Base-by-base conservation (phyloP, 352 stramenopile genomes). In the Globisporangium echinulatum region DNA sequence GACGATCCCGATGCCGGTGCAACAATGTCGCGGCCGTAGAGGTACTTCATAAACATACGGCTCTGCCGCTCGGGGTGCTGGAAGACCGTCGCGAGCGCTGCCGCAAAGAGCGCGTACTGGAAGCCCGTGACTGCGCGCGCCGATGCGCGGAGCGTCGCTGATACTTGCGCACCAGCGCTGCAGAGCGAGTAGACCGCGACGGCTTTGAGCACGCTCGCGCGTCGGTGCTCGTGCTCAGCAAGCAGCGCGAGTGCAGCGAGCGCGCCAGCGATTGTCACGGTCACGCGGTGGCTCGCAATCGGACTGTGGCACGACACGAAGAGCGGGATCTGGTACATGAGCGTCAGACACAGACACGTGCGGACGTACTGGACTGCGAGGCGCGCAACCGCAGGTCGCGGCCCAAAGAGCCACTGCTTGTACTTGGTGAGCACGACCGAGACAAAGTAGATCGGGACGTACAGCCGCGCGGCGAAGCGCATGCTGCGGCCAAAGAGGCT, bases 361-460 rank as follows among this genome's bases (percentile, higher is more conserved):
- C 80, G 74, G 14, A 88, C 43, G 49, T 87, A 90, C 43, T 81
- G 72, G 51, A 72, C 33, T 9, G 67, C 52, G 10, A 87, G 58
- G 17, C 63, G 56, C 6, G 49, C 17, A 15, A 87, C 42, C 7
- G 64, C 55, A 13, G 80, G 80, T 2, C 80, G 74, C 4, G 80
- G 80, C 0, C 77, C 80, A 43, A 62, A 78, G n/a, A 87, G 49
- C 80, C 80, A 90, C 15, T 64, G 65, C 54, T 85, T 87, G 67
- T 80, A 85, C 58, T 78, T 80, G 11, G 74, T 63, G n/a, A 75
- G 60, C 37, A 80, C 64, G 13, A 73, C 67, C 25, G 77, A 86
- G 58, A 77, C 51, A 5, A 77, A 51, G 68, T 83, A 90, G 69
- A 90, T 87, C n/a, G 80, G 77, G 14, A 87, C 62, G 58, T 87